Base-by-base conservation (phyloP, 2,329 filamentous ascomycete genomes). In the Alternaria incomplexa region DNA sequence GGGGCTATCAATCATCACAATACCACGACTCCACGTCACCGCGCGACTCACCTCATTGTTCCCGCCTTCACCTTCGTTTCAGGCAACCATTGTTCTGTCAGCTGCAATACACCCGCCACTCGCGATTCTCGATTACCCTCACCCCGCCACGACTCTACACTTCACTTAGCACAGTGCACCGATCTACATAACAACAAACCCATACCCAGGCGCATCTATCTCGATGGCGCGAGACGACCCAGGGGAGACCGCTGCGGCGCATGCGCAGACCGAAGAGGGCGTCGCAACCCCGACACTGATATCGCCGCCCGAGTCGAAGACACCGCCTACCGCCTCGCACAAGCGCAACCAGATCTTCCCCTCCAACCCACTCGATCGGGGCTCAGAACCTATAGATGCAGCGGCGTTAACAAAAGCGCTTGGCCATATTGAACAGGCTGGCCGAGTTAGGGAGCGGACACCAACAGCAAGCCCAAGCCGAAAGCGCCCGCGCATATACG, bases 401-500 rank as follows among this genome's bases (percentile, higher is more conserved):
- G 83, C 83, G 60, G 87, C 86, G 9, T 78, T 91, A 61, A 86
- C 83, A 59, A 88, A 85, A 75, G 88, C 88, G 25, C 79, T 91
- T 67, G 87, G 87, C 71, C 85, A 88, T 47, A 86, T 88, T 67
- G 88, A 90, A 69, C 85, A 88, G 61, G 84, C 84, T 15, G 86
- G 86, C n/a, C 83, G 83, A 63, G 82, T 83, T 50, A 81, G 88
- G 72, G 88, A 90, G 67, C 84, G 85, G 60, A 90, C 89, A 28
- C 89, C 89, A 5, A 86, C 84, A 46, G 85, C 86, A 28, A 91
- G 89, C 77, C 89, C 90, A 5, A 90, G 88, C 76, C 83, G 90
- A 64, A 92, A 92, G 80, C 84, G 89, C 67, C 89, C 90, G 77
- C 84, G 89, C 65, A 83, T 91, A 17, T 90, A 91, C 74, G 88